These are phyloP conservation scores for Rugonectria rugulosa DNA, from an alignment of 2,329 filamentous ascomycete species.

Conservation along the genomic window DNA sequence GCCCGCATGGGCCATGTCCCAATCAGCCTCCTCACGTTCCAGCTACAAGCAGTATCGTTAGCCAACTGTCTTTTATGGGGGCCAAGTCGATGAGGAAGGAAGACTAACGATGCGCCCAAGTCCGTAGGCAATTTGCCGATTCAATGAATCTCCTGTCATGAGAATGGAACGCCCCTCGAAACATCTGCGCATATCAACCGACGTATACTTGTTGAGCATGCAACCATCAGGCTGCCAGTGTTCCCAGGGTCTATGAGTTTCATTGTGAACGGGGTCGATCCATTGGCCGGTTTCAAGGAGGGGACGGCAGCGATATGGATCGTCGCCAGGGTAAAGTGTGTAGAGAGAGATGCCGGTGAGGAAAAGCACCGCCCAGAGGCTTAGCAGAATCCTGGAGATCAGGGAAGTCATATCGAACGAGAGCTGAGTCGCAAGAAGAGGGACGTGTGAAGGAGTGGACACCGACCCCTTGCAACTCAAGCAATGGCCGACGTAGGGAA, in stretches of 20 bases:
- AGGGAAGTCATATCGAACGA: not conserved
- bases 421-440: not conserved
- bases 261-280: constrained; percentile 44
- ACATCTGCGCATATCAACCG: constrained; percentile 58
- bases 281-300: constrained; percentile 60
- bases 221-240: constrained; percentile 67
- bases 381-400: constrained; percentile 1
- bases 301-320: constrained; percentile 61
- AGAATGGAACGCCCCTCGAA: constrained; percentile 58
- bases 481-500: too few species aligned
- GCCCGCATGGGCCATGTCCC: too few species aligned
- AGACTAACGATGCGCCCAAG: constrained; percentile 12
- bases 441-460: too few species aligned
- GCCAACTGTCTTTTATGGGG: not conserved
- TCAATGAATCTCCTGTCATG: constrained; percentile 66
- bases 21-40: constrained; percentile 1
- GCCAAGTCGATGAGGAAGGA: too few species aligned
- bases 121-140: constrained; percentile 63
- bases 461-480: too few species aligned
- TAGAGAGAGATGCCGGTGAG: constrained; percentile 6
- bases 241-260: constrained; percentile 43
- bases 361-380: not conserved
- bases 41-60: not conserved
- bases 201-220: constrained; percentile 61
- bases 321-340: constrained; percentile 30